Evolutionary conservation across 345 rosid species (phyloP), one percentile per base, ranked within the genome.

Genomic region (Erysimum cheiranthoides): DNA sequence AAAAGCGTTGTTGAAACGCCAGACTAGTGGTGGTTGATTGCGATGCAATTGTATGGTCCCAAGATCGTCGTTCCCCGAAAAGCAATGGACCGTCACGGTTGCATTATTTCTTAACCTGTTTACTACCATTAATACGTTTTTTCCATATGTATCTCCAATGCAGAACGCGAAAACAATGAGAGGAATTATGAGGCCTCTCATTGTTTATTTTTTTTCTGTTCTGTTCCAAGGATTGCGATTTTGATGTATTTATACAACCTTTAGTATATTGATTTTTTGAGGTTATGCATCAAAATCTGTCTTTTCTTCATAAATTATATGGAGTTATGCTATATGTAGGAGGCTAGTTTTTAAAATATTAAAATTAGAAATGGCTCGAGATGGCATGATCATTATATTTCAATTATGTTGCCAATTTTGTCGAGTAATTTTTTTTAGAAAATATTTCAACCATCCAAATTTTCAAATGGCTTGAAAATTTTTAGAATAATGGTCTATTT

Each of bases 211-310:
- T 21, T 35, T 6, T 57, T 43, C 16, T 31, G 0, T 17, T 4
- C 1, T 0, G 6, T 30, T 16, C 7, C 4, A 36, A 35, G 34
- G 2, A 4, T 39, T 56, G 3, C 1, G 28, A 10, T 45, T 43
- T 56, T n/a, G 8, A 35, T 56, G 56, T 46, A 8, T 11, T 57
- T 74, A 66, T 45, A 63, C 5, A 45, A 27, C 1, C n/a, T 73
- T 52, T 10, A 42, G 49, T 30, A 17, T 42, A 11, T n/a, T 43
- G 53, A 3, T 65, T 5, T 39, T 25, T 10, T n/a, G 31, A 45
- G 78, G 73, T 59, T 47, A 35, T 59, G 78, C 78, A 61, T 66
- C 27, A 66, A 74, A 47, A 16, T 74, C 52, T 66, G 27, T 27
- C 25, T 57, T 57, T 17, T 45, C 36, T 66, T 66, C 36, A 51